Base-by-base conservation (phyloP, 2,329 filamentous ascomycete genomes). In the Macrophomina phaseolina region DNA sequence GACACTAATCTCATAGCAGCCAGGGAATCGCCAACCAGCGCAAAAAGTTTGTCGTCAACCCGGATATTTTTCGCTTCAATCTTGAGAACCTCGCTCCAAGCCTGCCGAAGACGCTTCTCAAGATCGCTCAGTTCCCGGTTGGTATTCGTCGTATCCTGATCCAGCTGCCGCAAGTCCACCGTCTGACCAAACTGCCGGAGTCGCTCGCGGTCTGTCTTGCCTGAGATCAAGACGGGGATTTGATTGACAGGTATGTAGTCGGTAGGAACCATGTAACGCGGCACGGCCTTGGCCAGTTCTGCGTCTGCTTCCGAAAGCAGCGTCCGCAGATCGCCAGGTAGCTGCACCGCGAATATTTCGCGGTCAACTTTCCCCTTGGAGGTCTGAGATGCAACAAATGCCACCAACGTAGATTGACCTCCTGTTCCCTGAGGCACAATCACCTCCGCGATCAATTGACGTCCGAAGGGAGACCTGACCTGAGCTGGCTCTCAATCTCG, bases 1-100 rank as follows among this genome's bases (percentile, higher is more conserved):
- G 84, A 81, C 0, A 88, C 87, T 0, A 89, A 77, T 72, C 85
- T 86, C 85, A 89, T 90, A 2, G 86, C 86, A 1, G 82, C 77
- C 45, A 89, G 85, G 0, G 86, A 89, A 74, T 89, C 86, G 28
- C 87, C 87, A 1, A 87, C 86, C 0, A 88, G 80, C 2, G 82
- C 81, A 80, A 89, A 88, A 75, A 89, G 89, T 75, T 84, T 86
- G 70, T 88, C 84, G 12, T 87, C 82, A 1, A 83, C 75, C 1
- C 83, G 80, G 18, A 88, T 85, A 3, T 83, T 78, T 1, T 76
- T 42, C 8, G 14, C 46, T 16, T 42, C 52, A 9, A 67, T 12
- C 14, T 52, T 67, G 38, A 71, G 30, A 1, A 62, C 58, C 30
- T 67, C 11, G 28, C 60, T 60, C 70, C 70, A 71, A 3, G 63